Evolutionary conservation across 805 yeast genomes (phyloP).

Genomic region (Kazachstania taianensis): DNA sequence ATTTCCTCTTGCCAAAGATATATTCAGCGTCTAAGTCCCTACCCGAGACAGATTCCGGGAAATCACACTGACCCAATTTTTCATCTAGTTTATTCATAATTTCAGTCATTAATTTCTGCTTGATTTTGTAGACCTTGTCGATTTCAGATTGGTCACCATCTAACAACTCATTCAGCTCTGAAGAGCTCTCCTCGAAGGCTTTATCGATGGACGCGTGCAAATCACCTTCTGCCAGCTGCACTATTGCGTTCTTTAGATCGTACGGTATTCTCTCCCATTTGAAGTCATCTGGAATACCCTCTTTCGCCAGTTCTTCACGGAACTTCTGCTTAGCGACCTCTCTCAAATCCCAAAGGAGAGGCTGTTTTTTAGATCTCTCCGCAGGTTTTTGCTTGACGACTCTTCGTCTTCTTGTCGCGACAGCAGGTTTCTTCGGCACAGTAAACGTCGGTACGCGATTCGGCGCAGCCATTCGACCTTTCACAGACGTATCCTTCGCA

Average conservation of each 20-base stretch:
- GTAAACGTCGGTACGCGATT: too few relatives aligned
- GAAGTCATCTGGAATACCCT: slow-evolving; percentile 12
- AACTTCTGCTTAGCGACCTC: slow-evolving; percentile 15
- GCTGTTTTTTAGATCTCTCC: slow-evolving; percentile 6
- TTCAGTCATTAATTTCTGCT: slow-evolving; percentile 17
- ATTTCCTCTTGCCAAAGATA: slow-evolving; percentile 23
- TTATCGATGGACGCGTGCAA: slow-evolving; percentile 16
- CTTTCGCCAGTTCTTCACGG: slow-evolving; percentile 9
- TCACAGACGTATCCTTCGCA: too few relatives aligned
- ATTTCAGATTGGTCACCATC: slow-evolving; percentile 10
- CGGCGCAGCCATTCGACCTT: too few relatives aligned
- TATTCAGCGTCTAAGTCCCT: slow-evolving; percentile 25
- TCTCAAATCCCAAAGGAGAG: slow-evolving; percentile 20
- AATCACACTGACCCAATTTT: slow-evolving; percentile 13
- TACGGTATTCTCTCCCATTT: slow-evolving; percentile 20
- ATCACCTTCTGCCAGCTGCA: slow-evolving; percentile 20
- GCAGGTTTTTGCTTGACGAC: slow-evolving; percentile 1
- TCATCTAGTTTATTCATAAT: slow-evolving; percentile 17
- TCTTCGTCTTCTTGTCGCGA: slow-evolving; percentile 2
- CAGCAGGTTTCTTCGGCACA: too few relatives aligned
- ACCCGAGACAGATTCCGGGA: slow-evolving; percentile 19
- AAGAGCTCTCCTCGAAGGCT: slow-evolving; percentile 15
- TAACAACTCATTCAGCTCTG: slow-evolving; percentile 13
- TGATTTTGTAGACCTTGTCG: slow-evolving; percentile 11
- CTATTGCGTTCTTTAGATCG: slow-evolving; percentile 11